These are phyloP conservation scores for Chrysopogon serrulatus DNA, from an alignment of 176 grass and related monocot genomes.

Conservation along the genomic window DNA sequence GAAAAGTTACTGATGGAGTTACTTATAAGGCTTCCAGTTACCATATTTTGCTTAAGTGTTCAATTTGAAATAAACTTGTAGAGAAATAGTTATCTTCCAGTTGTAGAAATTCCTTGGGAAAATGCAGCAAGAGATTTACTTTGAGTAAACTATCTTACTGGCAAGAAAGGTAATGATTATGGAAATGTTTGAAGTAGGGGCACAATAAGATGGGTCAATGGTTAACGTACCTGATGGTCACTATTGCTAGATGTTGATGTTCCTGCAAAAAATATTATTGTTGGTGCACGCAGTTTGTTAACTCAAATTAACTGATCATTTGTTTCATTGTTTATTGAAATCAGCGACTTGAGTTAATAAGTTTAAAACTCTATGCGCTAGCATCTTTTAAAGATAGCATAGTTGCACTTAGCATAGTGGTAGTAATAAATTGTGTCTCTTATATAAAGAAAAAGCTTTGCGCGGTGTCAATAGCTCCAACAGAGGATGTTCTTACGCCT, in stretches of 20 bases:
- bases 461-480: neutral
- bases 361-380: neutral
- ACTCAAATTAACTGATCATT: neutral
- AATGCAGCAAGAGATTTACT: neutral
- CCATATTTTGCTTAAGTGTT: neutral
- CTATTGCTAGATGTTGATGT: neutral
- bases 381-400: neutral
- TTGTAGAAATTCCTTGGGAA: neutral
- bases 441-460: neutral
- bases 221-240: neutral
- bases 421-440: neutral
- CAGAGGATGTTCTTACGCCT: neutral
- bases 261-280: neutral
- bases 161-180: neutral
- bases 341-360: neutral
- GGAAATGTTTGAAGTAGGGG: neutral
- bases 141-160: neutral
- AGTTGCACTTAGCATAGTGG: neutral
- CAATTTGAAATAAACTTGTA: neutral
- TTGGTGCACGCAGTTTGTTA: neutral
- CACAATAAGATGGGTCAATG: neutral
- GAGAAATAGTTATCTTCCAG: neutral
- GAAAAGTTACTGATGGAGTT: neutral
- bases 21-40: neutral
- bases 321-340: neutral